Evolutionary conservation across 2,329 filamentous ascomycete genomes (phyloP), one percentile per base, ranked within the genome.

Genomic region (Thelonectria discophora): DNA sequence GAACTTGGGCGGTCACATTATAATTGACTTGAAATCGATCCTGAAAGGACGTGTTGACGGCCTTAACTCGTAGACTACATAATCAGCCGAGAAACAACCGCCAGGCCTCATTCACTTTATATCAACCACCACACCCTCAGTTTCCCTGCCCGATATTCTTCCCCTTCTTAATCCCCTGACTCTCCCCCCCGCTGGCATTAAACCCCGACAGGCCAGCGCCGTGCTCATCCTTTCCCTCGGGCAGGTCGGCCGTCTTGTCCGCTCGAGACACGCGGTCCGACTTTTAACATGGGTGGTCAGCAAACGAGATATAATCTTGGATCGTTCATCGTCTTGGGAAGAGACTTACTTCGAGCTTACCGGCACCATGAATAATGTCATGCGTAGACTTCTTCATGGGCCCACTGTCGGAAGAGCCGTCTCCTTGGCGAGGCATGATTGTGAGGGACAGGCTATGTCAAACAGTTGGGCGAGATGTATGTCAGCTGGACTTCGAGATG

Each of bases 391-490:
- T 78, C 34, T 80, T 69, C 61, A 78, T 73, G 57, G 76, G 77
- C 60, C 79, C 79, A 72, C 84, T 84, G 73, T 84, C 75, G 58
- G 78, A 76, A 64, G 76, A 77, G 55, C 80, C 80, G 69, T 81
- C 79, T 80, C 81, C 81, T 62, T 80, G 74, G 71, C 81, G 80
- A 79, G 82, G 81, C 82, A 84, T 84, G 24, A 24, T 7, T 60
- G 58, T 80, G 72, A 54, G 24, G 20, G 18, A 42, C 42, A 53
- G 50, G 30, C n/a, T 46, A 30, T 17, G 37, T 40, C 5, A 5
- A 40, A 13, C 6, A 12, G 37, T 40, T 9, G 37, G 5, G 10
- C 5, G 10, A 5, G 10, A 7, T n/a, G 37, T 40, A 7, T 40
- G 30, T 32, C 7, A 7, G 30, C 6, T 11, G 6, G 30, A 32